Evolutionary conservation across 1,284 basidiomycete species (phyloP), one percentile per base, ranked within the genome.

Genomic region (Naganishia cerealis): DNA sequence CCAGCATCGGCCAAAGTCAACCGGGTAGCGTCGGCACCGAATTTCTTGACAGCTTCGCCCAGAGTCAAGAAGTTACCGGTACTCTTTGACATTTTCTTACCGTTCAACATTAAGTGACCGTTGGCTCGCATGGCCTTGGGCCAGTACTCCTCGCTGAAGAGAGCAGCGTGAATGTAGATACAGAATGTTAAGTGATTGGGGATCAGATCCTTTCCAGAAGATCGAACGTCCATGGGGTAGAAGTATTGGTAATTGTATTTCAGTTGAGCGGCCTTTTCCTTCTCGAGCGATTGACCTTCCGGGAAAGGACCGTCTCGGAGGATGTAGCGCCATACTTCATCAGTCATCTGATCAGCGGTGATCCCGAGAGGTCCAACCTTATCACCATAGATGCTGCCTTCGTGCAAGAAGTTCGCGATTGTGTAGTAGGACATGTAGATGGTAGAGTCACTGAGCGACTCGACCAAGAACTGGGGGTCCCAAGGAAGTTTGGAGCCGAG

Each of bases 341-440:
- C 96, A 0, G 93, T 98, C 88, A 99, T 89, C 77, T 98, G 90
- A 43, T 94, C 90, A 21, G 92, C 83, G 0, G 86, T 89, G 78
- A 99, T 88, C 66, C 91, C 91, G 68, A 97, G 83, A 16, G 90
- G 88, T 10, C 95, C 95, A 15, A 87, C 85, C 71, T 85, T 85
- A 75, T 85, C 87, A 50, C 95, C 95, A 71, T 92, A 88, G 73
- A 92, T 85, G 73, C 85, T 87, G 72, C 85, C 86, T 66, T 91
- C 86, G 75, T 97, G 94, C 69, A 97, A 83, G 40, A 94, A 82
- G 80, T 96, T 88, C 8, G 94, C 87, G 69, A 99, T 86, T 7
- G 96, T 97, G 83, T 99, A 99, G 83, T 97, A 99, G 40, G 90
- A 86, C 94, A 97, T 98, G 84, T 99, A 99, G 80, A 99, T 90